Evolutionary conservation across 2,329 filamentous ascomycete genomes (phyloP).

Genomic region (Talaromyces sp.): DNA sequence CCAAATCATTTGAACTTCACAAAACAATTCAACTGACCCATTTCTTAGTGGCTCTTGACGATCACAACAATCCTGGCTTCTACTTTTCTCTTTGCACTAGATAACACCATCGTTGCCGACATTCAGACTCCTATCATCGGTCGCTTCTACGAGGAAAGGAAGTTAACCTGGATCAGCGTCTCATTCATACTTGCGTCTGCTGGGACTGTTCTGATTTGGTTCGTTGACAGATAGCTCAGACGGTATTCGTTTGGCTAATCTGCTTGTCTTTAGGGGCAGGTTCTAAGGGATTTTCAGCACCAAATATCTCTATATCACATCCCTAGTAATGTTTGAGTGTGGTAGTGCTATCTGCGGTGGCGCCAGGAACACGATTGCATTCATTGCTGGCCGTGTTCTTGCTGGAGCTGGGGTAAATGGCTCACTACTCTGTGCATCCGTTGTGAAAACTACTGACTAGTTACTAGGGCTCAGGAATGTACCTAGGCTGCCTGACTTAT

Average conservation of each 20-base stretch:
- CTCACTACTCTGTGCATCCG: neutral
- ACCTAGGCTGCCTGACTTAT: conserved; percentile 35
- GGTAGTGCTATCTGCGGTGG: conserved; percentile 47
- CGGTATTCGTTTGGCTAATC: too few species aligned
- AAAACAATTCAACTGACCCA: too few species aligned
- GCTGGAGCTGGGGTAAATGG: conserved; percentile 36
- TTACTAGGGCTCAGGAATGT: conserved; percentile 32
- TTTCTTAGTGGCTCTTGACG: conserved; percentile 20
- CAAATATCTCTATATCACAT: conserved; percentile 46
- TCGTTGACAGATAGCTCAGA: too few species aligned
- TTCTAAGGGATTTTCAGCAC: conserved; percentile 48
- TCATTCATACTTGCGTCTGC: conserved; percentile 48
- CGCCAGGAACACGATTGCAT: conserved; percentile 47
- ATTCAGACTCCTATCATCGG: conserved; percentile 49
- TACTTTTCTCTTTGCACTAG: conserved; percentile 40
- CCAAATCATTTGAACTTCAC: too few species aligned
- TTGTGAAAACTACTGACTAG: neutral
- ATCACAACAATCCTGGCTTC: conserved; percentile 38
- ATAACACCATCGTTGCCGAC: conserved; percentile 56
- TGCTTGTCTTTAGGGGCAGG: conserved; percentile 38
- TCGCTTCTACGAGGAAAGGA: conserved; percentile 40
- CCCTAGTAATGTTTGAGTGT: conserved; percentile 33
- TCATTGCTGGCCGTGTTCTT: conserved; percentile 49
- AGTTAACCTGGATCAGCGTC: conserved; percentile 49
- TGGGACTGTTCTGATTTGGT: conserved; percentile 42